Base-by-base conservation (phyloP, 2,329 filamentous ascomycete genomes). In the Fusarium nygamai region DNA sequence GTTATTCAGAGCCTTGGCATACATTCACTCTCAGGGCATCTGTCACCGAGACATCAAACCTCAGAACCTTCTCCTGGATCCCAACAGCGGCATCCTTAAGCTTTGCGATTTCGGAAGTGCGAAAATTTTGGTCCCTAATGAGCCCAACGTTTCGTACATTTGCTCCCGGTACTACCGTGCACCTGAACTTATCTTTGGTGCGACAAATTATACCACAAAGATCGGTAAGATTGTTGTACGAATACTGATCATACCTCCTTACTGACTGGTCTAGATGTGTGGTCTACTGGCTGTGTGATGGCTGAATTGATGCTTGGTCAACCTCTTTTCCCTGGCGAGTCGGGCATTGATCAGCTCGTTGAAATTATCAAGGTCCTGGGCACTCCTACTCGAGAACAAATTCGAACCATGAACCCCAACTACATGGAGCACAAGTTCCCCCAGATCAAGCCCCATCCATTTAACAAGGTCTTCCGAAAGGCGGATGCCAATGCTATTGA, bases 341-440 rank as follows among this genome's bases (percentile, higher is more conserved):
- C 96, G 54, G 96, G 96, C 74, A 99, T 99, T 80, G 96, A 99
- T 82, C 96, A 99, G 83, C 88, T 99, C 56, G 96, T 99, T 51
- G 96, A 99, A 85, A 99, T 99, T 82, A 99, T 99, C 89, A 99
- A 99, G 86, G 96, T 99, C 61, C 87, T 99, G 70, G 96, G 96
- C 69, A 99, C 96, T 24, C 96, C 96, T 24, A 98, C 96, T 41
- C 91, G 96, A 75, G 96, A 99, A 83, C 96, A 99, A 85, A 99
- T 99, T 81, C 94, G 96, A 78, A 99, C 96, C 76, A 99, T 99
- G 96, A 99, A 99, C 85, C 96, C 96, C 68, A 99, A 99, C 85
- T 99, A 99, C 85, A 99, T 99, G 96, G 96, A 99, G 86, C 96
- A 99, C 87, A 98, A 98, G 87, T 99, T 99, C 85, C 96, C 96